Base-by-base conservation (phyloP, 352 stramenopile genomes). In the Globisporangium orthogonon region DNA sequence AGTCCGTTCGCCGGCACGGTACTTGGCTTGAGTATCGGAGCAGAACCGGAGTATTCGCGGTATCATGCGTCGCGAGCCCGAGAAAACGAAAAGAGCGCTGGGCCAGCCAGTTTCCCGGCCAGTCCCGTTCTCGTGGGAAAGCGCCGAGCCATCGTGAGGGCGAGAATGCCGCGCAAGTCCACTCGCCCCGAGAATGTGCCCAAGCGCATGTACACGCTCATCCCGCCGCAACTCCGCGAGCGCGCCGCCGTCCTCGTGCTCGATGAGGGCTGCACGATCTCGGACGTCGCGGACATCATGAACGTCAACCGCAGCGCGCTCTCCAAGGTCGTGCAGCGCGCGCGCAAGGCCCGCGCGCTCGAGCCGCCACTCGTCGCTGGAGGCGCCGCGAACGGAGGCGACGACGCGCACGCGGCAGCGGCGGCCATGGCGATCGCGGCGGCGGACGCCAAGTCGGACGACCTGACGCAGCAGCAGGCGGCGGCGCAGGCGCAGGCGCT, bases 271-370 rank as follows among this genome's bases (percentile, higher is more conserved):
- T 54, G 49, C 49, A 54, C 49, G 15, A 54, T 54, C 30, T 54
- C 49, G 49, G 49, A 54, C 37, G 49, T 54, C 30, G 49, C 49
- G 30, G 49, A 54, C 49, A 54, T 54, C 30, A 54, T 54, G 49
- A 54, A 54, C 49, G 49, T 54, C 49, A 54, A 54, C 49, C 49
- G 49, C 49, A 54, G 49, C 49, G 49, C 49, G 49, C 49, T 54
- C 30, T 54, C 49, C 49, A 54, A 54, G 49, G 49, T 54, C 30
- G 49, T 54, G 49, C 49, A 54, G 31, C 35, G 37, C 10, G 49
- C 49, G 7, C 49, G 49, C 31, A 54, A 54, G 31, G 49, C 35
- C 15, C 49, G 49, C 49, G 49, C 49, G 33, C 49, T 54, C 30
- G 49, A 54, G 31, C 49, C 49, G 15, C 49, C 49, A 11, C 49